Percentiles rank a stretch among this genome's conserved stretches.
Conservation (phyloP, 164 flowering plant genomes). For the Aristolochia fimbriata region DNA sequence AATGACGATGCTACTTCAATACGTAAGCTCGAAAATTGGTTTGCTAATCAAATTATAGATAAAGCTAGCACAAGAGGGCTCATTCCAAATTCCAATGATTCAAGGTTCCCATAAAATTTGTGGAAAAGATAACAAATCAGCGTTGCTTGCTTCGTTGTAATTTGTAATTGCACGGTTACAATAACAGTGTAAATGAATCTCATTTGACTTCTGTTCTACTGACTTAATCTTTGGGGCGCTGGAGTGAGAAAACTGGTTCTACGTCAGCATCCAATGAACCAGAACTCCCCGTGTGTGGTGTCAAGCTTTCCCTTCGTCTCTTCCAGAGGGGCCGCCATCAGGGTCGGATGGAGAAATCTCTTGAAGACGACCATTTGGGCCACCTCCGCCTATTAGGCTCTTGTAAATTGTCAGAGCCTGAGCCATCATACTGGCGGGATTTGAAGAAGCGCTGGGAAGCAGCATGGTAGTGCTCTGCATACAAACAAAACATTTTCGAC, state of each 20-base stretch:
- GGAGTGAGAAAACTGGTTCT: slow-evolving; percentile 40
- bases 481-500: neutral
- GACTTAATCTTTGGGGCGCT: slow-evolving; percentile 17
- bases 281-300: neutral
- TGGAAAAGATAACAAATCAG: no score
- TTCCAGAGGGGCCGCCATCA: slow-evolving; percentile 7
- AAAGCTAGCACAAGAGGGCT: no score
- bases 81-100: no score
- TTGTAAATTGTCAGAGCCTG: slow-evolving; percentile 64
- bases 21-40: no score
- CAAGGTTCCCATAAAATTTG: no score
- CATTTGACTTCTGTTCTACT: neutral
- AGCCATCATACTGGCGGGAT: slow-evolving; percentile 60
- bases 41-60: no score
- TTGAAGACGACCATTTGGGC: slow-evolving; percentile 2
- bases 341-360: slow-evolving; percentile 6
- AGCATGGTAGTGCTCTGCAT: slow-evolving; percentile 68
- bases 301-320: slow-evolving; percentile 5
- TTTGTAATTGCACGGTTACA: no score
- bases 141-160: no score
- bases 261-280: neutral
- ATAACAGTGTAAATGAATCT: neutral
- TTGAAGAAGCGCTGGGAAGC: slow-evolving; percentile 48
- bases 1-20: no score
- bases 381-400: slow-evolving; percentile 23